phyloP scores from a whole-genome alignment of 768 basidiomycete species.

The Kwoniella heveanensis region DNA sequence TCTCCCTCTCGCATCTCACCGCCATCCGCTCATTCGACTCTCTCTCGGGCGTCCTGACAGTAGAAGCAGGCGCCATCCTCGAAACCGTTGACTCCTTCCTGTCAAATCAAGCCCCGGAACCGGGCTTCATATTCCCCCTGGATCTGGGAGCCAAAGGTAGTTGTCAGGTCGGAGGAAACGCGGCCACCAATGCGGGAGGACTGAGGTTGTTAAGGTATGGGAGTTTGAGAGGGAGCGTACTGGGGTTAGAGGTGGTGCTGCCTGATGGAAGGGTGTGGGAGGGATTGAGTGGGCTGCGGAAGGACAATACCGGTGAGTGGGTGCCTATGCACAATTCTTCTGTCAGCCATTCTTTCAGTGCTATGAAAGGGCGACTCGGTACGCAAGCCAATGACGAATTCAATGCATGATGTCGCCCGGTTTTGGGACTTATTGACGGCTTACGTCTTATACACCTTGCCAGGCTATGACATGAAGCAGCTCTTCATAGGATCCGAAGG shows the following conservation, averaged over 20 bases:
- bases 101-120: constrained; percentile 48
- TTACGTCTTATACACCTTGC: neutral
- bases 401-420: too few species aligned
- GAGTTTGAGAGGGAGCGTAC: constrained; percentile 86
- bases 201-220: constrained; percentile 95
- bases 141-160: constrained; percentile 95
- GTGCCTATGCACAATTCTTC: too few species aligned
- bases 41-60: constrained; percentile 73
- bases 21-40: constrained; percentile 59
- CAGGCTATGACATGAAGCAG: constrained; percentile 96
- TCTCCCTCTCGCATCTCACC: constrained; percentile 80
- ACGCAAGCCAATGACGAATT: too few species aligned
- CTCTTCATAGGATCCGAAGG: constrained; percentile 99
- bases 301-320: constrained; percentile 87
- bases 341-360: too few species aligned
- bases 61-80: constrained; percentile 92
- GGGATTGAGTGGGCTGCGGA: constrained; percentile 78
- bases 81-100: constrained; percentile 86
- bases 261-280: constrained; percentile 90
- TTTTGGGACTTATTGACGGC: too few species aligned
- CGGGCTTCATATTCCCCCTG: constrained; percentile 89
- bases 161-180: constrained; percentile 96
- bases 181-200: constrained; percentile 97
- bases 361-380: too few species aligned
- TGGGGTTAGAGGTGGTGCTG: constrained; percentile 97